These are phyloP conservation scores for Diophrys appendiculata DNA, from an alignment of 73 alveolate species.

Conservation along the genomic window DNA sequence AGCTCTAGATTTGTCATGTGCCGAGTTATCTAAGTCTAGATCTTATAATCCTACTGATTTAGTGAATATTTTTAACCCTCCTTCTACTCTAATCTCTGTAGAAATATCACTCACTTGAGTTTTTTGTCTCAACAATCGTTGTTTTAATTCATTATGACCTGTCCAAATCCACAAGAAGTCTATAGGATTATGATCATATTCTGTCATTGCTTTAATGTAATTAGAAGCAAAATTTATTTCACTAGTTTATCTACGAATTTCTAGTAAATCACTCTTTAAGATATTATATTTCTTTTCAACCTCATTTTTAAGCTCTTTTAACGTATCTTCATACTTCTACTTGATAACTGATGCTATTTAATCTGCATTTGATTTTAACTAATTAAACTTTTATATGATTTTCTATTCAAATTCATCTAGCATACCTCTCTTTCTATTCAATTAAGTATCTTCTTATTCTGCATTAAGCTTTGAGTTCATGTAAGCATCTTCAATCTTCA, in stretches of 20 bases:
- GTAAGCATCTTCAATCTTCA: slow-evolving; percentile 63
- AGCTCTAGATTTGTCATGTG: neutral
- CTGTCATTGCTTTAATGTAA: slow-evolving; percentile 23
- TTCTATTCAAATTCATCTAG: slow-evolving; percentile 28
- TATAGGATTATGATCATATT: neutral
- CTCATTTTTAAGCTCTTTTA: slow-evolving; percentile 24
- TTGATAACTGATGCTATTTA: slow-evolving; percentile 3
- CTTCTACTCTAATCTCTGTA: neutral
- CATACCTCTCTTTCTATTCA: slow-evolving; percentile 42
- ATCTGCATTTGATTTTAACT: too few relatives aligned
- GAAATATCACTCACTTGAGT: neutral
- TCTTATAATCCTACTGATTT: neutral
- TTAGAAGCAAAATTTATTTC: slow-evolving; percentile 39
- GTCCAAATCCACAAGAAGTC: neutral
- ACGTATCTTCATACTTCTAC: slow-evolving; percentile 30
- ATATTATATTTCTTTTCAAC: slow-evolving; percentile 48
- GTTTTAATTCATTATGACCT: neutral
- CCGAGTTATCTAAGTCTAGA: neutral
- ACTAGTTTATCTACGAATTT: slow-evolving; percentile 45
- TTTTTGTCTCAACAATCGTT: neutral
- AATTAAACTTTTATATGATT: slow-evolving; percentile 2
- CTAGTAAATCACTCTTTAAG: slow-evolving; percentile 40
- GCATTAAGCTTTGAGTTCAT: slow-evolving; percentile 41
- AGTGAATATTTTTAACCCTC: neutral
- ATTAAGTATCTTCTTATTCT: slow-evolving; percentile 44